These are phyloP conservation scores for Andrographis paniculata DNA, from an alignment of 305 asterid genomes.

Conservation along the genomic window DNA sequence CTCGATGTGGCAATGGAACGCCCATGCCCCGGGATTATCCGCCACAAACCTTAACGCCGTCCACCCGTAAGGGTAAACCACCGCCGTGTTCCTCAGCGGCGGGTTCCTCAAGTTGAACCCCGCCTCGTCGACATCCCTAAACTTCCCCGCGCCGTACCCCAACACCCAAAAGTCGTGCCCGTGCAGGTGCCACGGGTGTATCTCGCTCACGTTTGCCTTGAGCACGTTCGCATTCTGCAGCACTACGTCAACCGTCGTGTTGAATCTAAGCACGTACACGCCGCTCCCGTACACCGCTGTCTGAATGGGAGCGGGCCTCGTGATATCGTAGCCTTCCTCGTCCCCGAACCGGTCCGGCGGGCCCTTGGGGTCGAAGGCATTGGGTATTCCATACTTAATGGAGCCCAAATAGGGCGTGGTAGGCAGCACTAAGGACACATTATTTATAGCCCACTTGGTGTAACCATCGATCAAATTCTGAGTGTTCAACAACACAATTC, in stretches of 20 bases:
- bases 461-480: slow-evolving; percentile 50
- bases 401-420: slow-evolving; percentile 65
- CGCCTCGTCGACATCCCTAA: slow-evolving; percentile 26
- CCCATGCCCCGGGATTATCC: slow-evolving; percentile 86
- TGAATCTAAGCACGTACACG: slow-evolving; percentile 39
- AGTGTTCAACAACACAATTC: slow-evolving; percentile 47
- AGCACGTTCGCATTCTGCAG: slow-evolving; percentile 68
- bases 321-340: slow-evolving; percentile 30
- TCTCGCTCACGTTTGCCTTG: slow-evolving; percentile 44
- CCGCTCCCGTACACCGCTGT: slow-evolving; percentile 47
- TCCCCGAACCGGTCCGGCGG: slow-evolving; percentile 34
- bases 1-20: slow-evolving; percentile 76
- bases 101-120: slow-evolving; percentile 51
- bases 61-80: slow-evolving; percentile 75
- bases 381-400: slow-evolving; percentile 24
- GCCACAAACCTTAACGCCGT: slow-evolving; percentile 70
- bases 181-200: slow-evolving; percentile 86
- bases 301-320: slow-evolving; percentile 38
- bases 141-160: slow-evolving; percentile 68
- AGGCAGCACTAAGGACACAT: slow-evolving; percentile 52
- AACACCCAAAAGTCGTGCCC: slow-evolving; percentile 83
- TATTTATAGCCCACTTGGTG: slow-evolving; percentile 71
- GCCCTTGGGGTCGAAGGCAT: slow-evolving; percentile 28
- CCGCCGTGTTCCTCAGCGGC: slow-evolving; percentile 54
- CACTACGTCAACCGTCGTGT: slow-evolving; percentile 51